phyloP scores from a whole-genome alignment of 345 rosid genomes.

The Excoecaria agallocha region DNA sequence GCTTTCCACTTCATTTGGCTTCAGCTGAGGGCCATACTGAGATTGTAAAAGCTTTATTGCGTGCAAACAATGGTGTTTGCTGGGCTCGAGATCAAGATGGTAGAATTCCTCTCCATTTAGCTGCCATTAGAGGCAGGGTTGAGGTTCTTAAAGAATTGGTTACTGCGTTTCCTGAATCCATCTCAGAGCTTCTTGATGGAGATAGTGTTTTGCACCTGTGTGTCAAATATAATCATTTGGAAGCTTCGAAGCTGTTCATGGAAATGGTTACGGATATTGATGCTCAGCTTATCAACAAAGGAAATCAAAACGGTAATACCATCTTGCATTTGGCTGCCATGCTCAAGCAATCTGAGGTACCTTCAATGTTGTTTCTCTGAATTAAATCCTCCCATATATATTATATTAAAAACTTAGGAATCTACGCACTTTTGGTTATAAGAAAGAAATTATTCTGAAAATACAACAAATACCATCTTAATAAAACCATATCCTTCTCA shows the following conservation, averaged over 20 bases:
- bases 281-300: background rate
- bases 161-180: background rate
- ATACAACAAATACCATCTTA: too few relatives aligned
- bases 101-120: slow-evolving; percentile 11
- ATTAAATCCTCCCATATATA: background rate
- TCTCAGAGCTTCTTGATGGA: background rate
- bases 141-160: slow-evolving; percentile 2
- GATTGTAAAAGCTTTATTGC: slow-evolving; percentile 4
- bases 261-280: background rate
- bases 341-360: background rate
- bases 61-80: background rate
- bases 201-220: background rate
- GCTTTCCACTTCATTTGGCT: slow-evolving; percentile 14
- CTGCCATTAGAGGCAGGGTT: slow-evolving; percentile 5
- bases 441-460: too few relatives aligned
- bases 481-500: too few relatives aligned
- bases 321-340: slow-evolving; percentile 11
- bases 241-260: slow-evolving; percentile 5
- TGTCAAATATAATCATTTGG: too few relatives aligned
- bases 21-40: slow-evolving; percentile 14
- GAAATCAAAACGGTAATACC: background rate
- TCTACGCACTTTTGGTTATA: too few relatives aligned
- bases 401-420: too few relatives aligned
- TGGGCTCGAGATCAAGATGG: background rate
- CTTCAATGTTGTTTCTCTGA: too few relatives aligned